Conservation (phyloP, 768 basidiomycete genomes). For the Calocera viscosa region DNA sequence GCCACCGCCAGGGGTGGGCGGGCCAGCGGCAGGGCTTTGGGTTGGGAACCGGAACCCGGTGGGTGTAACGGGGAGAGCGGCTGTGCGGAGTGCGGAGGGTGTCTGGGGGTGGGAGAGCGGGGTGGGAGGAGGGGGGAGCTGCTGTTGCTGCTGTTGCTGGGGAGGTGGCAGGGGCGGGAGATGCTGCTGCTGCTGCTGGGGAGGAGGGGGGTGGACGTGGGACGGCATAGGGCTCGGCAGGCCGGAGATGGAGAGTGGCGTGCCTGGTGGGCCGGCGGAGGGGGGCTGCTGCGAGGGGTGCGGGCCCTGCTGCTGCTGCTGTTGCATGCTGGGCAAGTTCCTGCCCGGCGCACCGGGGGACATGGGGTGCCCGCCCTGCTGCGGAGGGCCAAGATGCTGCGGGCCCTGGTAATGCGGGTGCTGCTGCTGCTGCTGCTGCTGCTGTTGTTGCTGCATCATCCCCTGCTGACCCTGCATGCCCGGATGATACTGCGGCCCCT, state of each 20-base stretch:
- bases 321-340: constrained; percentile 20
- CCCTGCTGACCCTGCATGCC: not conserved
- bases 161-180: constrained; percentile 16
- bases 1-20: not conserved
- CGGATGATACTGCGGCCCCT: not conserved
- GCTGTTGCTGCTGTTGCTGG: constrained; percentile 10
- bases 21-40: constrained; percentile 20
- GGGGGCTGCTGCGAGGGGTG: constrained; percentile 44
- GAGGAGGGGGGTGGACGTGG: constrained; percentile 26
- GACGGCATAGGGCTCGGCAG: constrained; percentile 35
- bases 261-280: constrained; percentile 23
- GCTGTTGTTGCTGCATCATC: not conserved
- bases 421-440: not conserved
- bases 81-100: constrained; percentile 36
- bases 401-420: not conserved
- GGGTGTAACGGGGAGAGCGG: constrained; percentile 52
- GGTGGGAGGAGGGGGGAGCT: constrained; percentile 41
- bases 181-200: constrained; percentile 37
- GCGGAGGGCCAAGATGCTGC: not conserved
- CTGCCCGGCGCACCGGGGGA: not conserved
- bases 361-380: not conserved
- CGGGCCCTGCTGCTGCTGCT: constrained; percentile 31
- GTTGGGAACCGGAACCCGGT: constrained; percentile 35
- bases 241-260: constrained; percentile 30
- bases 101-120: constrained; percentile 58